Conservation (phyloP, 768 basidiomycete species). For the Trametes cubensis region DNA sequence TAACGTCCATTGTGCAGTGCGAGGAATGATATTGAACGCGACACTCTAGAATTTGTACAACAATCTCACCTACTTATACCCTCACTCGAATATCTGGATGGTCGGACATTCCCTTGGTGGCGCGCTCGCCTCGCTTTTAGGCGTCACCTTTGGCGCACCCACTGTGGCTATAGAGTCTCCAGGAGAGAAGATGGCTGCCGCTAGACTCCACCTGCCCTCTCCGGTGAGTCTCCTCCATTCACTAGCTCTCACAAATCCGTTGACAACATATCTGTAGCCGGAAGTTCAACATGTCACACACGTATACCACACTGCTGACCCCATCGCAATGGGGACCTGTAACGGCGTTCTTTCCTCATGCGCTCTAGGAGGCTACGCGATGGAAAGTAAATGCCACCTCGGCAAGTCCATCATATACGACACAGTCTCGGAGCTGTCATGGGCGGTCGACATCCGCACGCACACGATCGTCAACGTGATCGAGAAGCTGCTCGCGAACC, state of each 20-base stretch:
- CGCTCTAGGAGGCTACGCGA: conserved; percentile 84
- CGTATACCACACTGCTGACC: conserved; percentile 93
- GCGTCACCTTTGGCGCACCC: conserved; percentile 86
- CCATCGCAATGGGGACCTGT: conserved; percentile 89
- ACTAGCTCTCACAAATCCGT: neutral
- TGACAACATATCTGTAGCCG: conserved; percentile 45
- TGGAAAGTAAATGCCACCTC: conserved; percentile 85
- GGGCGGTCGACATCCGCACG: conserved; percentile 80
- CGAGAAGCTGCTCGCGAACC: conserved; percentile 66
- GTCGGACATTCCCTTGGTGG: conserved; percentile 73
- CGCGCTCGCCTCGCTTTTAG: conserved; percentile 80
- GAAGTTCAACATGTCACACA: conserved; percentile 83
- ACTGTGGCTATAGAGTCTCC: conserved; percentile 89
- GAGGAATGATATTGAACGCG: neutral
- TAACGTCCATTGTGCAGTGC: neutral
- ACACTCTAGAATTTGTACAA: conserved; percentile 81
- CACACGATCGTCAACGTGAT: conserved; percentile 83
- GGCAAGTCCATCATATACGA: conserved; percentile 90
- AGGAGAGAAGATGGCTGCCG: conserved; percentile 80
- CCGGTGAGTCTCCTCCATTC: conserved; percentile 53
- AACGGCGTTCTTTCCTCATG: conserved; percentile 82
- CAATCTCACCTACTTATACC: conserved; percentile 92
- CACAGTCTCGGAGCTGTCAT: conserved; percentile 82
- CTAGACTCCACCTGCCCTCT: conserved; percentile 81
- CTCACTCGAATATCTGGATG: conserved; percentile 88